A percentile compares a stretch with the other conserved stretches of the same genome.
These are phyloP conservation scores for Glaciozyma antarctica DNA, from an alignment of 768 basidiomycete species.

Conservation along the genomic window DNA sequence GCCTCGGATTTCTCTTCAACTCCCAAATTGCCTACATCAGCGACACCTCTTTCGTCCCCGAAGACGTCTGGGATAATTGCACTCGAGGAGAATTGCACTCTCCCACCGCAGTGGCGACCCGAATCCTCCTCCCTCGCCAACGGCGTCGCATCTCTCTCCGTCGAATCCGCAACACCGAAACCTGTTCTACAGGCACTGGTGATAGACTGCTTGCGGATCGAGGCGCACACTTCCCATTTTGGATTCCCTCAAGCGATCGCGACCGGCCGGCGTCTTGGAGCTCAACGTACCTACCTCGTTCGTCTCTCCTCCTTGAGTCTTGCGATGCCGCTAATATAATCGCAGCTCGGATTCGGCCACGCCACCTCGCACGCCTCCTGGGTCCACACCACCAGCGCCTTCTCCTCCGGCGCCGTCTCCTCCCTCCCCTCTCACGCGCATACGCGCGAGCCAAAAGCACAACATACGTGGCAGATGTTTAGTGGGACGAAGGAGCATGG, in stretches of 20 bases:
- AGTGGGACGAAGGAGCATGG: constrained; percentile 2
- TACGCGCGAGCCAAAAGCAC: neutral
- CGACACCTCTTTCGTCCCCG: constrained; percentile 72
- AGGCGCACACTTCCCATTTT: constrained; percentile 66
- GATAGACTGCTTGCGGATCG: constrained; percentile 64
- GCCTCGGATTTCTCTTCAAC: constrained; percentile 42
- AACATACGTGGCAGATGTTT: constrained; percentile 4
- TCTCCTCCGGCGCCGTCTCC: neutral
- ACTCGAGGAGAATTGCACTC: neutral
- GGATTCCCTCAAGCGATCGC: constrained; percentile 57
- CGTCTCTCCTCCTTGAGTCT: constrained; percentile 43
- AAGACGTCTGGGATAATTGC: constrained; percentile 54
- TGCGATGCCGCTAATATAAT: neutral
- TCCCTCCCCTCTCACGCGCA: neutral
- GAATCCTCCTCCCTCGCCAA: neutral
- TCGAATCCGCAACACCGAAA: neutral
- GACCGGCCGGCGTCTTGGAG: constrained; percentile 51
- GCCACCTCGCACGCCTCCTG: constrained; percentile 25
- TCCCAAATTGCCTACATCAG: constrained; percentile 64
- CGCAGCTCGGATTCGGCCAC: constrained; percentile 28
- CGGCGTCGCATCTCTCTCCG: neutral
- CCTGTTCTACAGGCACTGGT: constrained; percentile 39
- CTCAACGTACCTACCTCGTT: constrained; percentile 57
- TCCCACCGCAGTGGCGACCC: neutral
- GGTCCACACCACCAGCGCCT: constrained; percentile 2